phyloP scores from a whole-genome alignment of 2,329 filamentous ascomycete genomes.

The Metarhizium robertsii region DNA sequence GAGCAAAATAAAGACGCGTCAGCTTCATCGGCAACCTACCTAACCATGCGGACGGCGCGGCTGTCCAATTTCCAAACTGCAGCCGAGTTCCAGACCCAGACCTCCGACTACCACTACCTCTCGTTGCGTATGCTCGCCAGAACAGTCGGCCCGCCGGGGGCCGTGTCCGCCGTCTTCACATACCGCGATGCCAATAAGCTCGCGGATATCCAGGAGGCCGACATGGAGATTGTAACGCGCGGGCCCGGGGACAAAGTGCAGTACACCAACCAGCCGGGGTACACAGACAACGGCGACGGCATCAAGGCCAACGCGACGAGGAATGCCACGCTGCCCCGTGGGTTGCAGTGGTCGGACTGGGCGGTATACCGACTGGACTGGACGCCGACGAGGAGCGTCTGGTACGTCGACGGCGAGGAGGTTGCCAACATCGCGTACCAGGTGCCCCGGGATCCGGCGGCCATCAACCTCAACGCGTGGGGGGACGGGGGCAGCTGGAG shows the following conservation, averaged over 20 bases:
- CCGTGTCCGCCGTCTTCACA: slow-evolving; percentile 44
- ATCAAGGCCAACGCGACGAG: slow-evolving; percentile 36
- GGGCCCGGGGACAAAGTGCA: slow-evolving; percentile 35
- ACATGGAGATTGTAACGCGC: slow-evolving; percentile 42
- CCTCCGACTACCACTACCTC: slow-evolving; percentile 17
- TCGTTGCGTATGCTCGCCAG: slow-evolving; percentile 41
- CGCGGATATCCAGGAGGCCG: slow-evolving; percentile 37
- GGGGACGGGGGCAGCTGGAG: slow-evolving; percentile 51
- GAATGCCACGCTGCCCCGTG: slow-evolving; percentile 36
- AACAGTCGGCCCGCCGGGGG: slow-evolving; percentile 36
- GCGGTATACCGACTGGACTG: slow-evolving; percentile 52
- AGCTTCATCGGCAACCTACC: slow-evolving; percentile 27
- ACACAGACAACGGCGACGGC: slow-evolving; percentile 23
- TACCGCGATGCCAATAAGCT: slow-evolving; percentile 31
- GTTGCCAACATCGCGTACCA: slow-evolving; percentile 45
- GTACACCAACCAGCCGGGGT: slow-evolving; percentile 53
- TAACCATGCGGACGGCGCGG: slow-evolving; percentile 38
- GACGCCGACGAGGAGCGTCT: slow-evolving; percentile 41
- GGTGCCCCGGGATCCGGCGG: slow-evolving; percentile 41
- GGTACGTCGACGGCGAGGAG: slow-evolving; percentile 44
- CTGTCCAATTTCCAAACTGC: slow-evolving; percentile 34
- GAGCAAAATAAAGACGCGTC: slow-evolving; percentile 17
- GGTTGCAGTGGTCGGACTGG: slow-evolving; percentile 43
- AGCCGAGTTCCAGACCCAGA: slow-evolving; percentile 35
- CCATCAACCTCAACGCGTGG: slow-evolving; percentile 51